Conservation (phyloP, 1,139 yeast genomes). For the Saccharomyces hybrid region DNA sequence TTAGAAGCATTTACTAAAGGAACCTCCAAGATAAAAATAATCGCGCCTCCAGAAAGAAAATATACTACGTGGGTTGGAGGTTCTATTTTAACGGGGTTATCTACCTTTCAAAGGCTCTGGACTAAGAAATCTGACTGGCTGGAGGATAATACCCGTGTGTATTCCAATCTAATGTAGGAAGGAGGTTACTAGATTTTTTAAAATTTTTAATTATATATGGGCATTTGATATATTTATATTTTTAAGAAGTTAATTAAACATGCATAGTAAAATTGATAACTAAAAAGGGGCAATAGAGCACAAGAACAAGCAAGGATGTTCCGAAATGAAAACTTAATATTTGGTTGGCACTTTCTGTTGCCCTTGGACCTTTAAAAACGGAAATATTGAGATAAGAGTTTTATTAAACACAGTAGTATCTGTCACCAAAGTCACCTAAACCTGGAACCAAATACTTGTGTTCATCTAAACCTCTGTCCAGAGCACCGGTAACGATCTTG, state of each 20-base stretch:
- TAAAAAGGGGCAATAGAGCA: not conserved
- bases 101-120: constrained; percentile 64
- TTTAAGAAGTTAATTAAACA: not conserved
- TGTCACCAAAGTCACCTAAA: constrained; percentile 94
- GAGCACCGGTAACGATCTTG: constrained; percentile 85
- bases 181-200: not conserved
- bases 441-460: constrained; percentile 87
- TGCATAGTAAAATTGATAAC: not conserved
- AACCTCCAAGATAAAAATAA: constrained; percentile 65
- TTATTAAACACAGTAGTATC: constrained; percentile 77
- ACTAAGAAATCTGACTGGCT: constrained; percentile 36
- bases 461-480: constrained; percentile 80
- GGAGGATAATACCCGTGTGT: constrained; percentile 25
- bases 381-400: not conserved
- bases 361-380: not conserved
- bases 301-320: not conserved
- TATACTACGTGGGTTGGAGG: constrained; percentile 92
- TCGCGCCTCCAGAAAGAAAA: constrained; percentile 85
- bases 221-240: too few species aligned
- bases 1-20: constrained; percentile 41
- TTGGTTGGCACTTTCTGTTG: not conserved
- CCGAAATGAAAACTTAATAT: not conserved
- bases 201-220: not conserved
- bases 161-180: not conserved
- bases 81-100: constrained; percentile 76